A percentile compares a stretch with the other conserved stretches of the same genome.
Evolutionary conservation across 1,284 basidiomycete genomes (phyloP).

Genomic region (Puccinia hordei): DNA sequence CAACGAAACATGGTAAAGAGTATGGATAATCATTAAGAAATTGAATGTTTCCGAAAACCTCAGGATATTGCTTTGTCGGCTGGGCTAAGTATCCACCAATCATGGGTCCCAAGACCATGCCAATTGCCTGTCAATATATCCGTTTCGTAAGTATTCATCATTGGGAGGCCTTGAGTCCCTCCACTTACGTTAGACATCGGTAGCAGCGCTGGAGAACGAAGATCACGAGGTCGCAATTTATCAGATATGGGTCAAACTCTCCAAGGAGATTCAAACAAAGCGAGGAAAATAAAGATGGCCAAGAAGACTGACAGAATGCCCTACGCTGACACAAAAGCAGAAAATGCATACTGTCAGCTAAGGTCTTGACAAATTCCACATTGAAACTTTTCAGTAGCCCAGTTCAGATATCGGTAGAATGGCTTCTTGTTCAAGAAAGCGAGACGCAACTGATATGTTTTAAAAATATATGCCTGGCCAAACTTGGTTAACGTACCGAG

Average conservation of each 20-base stretch:
- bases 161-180: background rate
- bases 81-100: conserved; percentile 47
- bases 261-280: background rate
- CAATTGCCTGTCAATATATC: conserved; percentile 14
- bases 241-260: background rate
- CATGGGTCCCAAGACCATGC: conserved; percentile 31
- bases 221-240: background rate
- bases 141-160: background rate
- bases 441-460: too few relatives aligned
- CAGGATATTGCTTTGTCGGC: conserved; percentile 39
- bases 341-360: background rate
- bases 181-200: conserved; percentile 1
- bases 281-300: background rate
- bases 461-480: too few relatives aligned
- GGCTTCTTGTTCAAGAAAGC: background rate
- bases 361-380: background rate
- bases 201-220: background rate
- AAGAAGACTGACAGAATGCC: conserved; percentile 8
- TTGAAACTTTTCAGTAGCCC: background rate
- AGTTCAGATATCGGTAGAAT: background rate
- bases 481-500: conserved; percentile 3
- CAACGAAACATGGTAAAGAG: conserved; percentile 40
- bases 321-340: background rate
- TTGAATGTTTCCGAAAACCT: conserved; percentile 16
- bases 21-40: conserved; percentile 31